Percentiles rank a stretch among this genome's conserved stretches.
Conservation (phyloP, 2,329 filamentous ascomycete genomes). For the Neonectria magnoliae region DNA sequence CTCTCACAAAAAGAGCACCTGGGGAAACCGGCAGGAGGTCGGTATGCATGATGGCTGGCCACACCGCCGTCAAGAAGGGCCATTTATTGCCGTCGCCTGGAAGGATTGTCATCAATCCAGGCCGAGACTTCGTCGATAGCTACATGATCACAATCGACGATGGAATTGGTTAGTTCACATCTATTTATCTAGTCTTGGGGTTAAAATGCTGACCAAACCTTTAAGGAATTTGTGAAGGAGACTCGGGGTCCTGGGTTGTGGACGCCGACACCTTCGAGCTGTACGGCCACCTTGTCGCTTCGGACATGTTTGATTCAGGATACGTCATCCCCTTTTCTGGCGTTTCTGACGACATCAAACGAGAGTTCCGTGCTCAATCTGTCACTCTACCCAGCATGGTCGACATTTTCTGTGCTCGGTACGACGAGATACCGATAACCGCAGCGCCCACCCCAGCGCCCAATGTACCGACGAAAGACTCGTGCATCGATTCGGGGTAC, state of each 20-base stretch:
- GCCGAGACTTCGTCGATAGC: background rate
- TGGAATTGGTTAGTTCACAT: background rate
- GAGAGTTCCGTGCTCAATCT: background rate
- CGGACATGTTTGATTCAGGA: background rate
- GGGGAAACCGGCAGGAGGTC: background rate
- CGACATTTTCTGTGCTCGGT: background rate
- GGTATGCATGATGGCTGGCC: background rate
- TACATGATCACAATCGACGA: background rate
- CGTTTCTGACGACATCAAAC: background rate
- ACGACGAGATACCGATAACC: too few relatives aligned
- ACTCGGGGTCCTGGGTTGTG: background rate
- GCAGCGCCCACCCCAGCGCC: too few relatives aligned
- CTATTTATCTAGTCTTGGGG: background rate
- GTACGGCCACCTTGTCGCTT: background rate
- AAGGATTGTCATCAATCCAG: background rate
- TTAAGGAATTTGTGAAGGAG: background rate
- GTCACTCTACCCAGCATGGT: background rate
- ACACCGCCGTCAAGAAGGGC: background rate
- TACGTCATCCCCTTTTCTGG: background rate
- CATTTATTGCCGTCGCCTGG: background rate
- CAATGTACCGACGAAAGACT: too few relatives aligned
- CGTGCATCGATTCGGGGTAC: too few relatives aligned
- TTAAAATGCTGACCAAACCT: background rate
- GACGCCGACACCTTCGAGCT: background rate
- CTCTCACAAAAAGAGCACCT: background rate